Base-by-base conservation (phyloP, 352 stramenopile species). In the Albugo laibachii region DNA sequence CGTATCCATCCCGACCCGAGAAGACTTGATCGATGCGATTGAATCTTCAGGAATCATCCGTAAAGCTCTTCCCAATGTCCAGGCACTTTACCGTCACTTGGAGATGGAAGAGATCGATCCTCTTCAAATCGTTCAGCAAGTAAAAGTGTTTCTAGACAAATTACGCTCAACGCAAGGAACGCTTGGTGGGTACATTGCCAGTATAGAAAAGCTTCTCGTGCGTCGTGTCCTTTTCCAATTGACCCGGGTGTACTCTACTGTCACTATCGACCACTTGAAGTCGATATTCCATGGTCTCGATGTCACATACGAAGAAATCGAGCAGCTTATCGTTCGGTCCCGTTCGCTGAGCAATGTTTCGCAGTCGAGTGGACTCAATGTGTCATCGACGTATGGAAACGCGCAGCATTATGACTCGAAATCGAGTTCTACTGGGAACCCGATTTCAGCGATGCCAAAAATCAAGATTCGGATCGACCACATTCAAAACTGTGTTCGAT, bases 21-120 rank as follows among this genome's bases (percentile, higher is more conserved):
- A 83, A 50, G 87, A 93, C 24, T 64, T 97, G 41, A 65, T 97
- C 5, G 69, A 84, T 15, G 91, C 97, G 54, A 84, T 97, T 48
- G 62, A 72, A 20, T 56, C 69, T 19, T 61, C 77, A 41, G 77
- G 66, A n/a, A 61, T 91, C 31, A 57, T 91, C 1, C 48, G 63
- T 11, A 67, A 78, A 44, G 76, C 79, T 13, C 59, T 64, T 5
- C 55, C 65, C 34, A 54, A 81, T 16, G 62, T 82, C n/a, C 61
- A 55, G 20, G 52, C 70, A 50, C 61, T 91, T 24, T 91, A 80
- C 55, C 43, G 72, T 41, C 65, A 66, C 35, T 60, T 92, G 18
- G 77, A 89, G 49, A 60, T 71, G 41, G 38, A 78, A 37, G 64
- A 80, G 39, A 65, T 91, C 13, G 70, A 87, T 48, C 77, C 78